Evolutionary conservation across 192 early-diverging fungal species (phyloP), one percentile per base, ranked within the genome.

Genomic region (Tieghemiomyces parasiticus): DNA sequence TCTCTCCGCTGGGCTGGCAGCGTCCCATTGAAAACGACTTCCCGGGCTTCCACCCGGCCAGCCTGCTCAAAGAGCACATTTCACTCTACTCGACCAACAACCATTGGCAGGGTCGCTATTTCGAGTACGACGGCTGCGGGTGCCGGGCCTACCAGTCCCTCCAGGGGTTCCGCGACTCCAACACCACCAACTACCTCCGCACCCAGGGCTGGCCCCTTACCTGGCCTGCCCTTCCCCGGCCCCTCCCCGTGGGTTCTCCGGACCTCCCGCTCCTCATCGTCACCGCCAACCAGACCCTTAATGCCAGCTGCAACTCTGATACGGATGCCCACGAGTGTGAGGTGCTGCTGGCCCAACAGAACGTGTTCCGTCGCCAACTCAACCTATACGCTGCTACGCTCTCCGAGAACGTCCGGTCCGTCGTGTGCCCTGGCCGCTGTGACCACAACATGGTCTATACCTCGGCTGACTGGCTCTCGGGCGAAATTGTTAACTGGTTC

Each of bases 121-220:
- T 76, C 65, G 74, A 76, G 50, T 76, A 71, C 25, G 74, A 68
- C 47, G 74, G 74, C n/a, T 67, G 71, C 0, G 71, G 74, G 1
- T 65, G 71, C 24, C 54, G 55, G 30, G 55, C 70, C 12, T 76
- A 76, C 65, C 71, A 73, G 52, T 49, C 64, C 8, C 58, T 76
- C 46, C 65, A 68, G 25, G 48, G 35, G 42, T 69, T 67, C 32
- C 63, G 65, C 12, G 44, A 54, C 8, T 59, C 68, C 0, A 60
- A 65, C 63, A 76, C 69, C 25, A 66, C 70, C 2, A 47, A 68
- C n/a, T 60, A 70, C 1, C 60, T 76, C 8, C 55, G 67, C 8
- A 69, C 68, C 61, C 71, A 76, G 46, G 68, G 70, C 61, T 76
- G 74, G 74, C 74, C 74, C 12, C 61, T 76, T 13, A 68, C 71